Percentiles rank a stretch among this genome's conserved stretches.
These are phyloP conservation scores for Sporothrix pallida DNA, from an alignment of 2,329 filamentous ascomycete species.

Conservation along the genomic window DNA sequence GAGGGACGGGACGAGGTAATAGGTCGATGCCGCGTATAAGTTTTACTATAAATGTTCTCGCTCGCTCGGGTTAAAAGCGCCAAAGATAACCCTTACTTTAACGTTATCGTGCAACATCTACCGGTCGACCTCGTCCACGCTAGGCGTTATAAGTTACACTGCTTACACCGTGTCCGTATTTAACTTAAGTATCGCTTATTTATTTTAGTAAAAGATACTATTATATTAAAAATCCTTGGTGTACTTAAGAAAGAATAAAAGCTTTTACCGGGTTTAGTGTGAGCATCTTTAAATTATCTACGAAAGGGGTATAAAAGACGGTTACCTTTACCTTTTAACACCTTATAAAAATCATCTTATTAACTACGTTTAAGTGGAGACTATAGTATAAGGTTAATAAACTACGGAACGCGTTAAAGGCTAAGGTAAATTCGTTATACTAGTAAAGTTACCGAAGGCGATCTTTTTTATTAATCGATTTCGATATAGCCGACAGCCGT, in stretches of 20 bases:
- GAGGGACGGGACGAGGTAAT: neutral
- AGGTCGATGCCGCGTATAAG: neutral
- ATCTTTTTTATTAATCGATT: neutral
- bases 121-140: neutral
- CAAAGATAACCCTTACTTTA: neutral
- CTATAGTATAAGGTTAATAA: neutral
- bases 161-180: neutral
- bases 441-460: neutral
- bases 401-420: neutral
- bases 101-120: neutral
- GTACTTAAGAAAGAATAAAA: neutral
- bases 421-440: neutral
- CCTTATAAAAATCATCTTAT: neutral
- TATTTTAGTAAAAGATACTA: neutral
- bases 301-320: neutral
- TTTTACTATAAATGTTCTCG: neutral
- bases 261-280: neutral
- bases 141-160: neutral
- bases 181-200: neutral
- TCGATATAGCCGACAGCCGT: neutral
- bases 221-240: neutral
- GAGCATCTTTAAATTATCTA: neutral
- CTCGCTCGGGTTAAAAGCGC: neutral
- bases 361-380: neutral
- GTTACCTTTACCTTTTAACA: neutral